phyloP scores from a whole-genome alignment of 768 basidiomycete species.

The Filobasidium wieringae region DNA sequence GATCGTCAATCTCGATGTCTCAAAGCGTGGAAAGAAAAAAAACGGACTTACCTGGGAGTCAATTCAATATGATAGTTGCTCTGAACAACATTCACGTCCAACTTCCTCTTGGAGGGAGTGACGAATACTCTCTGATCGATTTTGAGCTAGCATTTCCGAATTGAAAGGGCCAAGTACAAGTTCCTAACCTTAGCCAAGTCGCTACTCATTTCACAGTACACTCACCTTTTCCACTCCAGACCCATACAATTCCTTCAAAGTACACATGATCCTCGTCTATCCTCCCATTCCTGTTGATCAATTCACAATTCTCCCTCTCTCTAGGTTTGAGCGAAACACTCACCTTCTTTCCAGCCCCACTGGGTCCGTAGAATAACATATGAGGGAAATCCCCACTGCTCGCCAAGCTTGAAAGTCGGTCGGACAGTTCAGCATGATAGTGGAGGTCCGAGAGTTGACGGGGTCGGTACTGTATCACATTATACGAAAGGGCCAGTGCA shows the following conservation, averaged over 20 bases:
- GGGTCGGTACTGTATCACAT: slow-evolving; percentile 91
- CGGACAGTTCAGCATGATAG: slow-evolving; percentile 72
- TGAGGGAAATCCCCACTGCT: slow-evolving; percentile 91
- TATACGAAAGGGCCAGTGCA: not conserved
- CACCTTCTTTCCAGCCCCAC: slow-evolving; percentile 87
- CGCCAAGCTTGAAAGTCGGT: slow-evolving; percentile 56
- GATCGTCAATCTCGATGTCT: not conserved
- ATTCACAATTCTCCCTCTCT: not conserved
- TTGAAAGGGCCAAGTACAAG: not conserved
- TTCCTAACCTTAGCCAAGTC: not conserved
- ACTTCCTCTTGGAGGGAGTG: slow-evolving; percentile 81
- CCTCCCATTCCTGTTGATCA: not conserved
- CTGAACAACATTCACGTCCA: slow-evolving; percentile 93
- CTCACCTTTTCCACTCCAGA: slow-evolving; percentile 79
- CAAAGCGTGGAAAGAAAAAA: not conserved
- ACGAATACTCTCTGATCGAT: slow-evolving; percentile 95
- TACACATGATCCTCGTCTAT: slow-evolving; percentile 75
- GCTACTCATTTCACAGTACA: not conserved
- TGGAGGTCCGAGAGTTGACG: slow-evolving; percentile 70
- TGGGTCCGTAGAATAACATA: slow-evolving; percentile 92
- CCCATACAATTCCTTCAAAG: slow-evolving; percentile 77
- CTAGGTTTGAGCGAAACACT: not conserved
- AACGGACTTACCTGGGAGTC: slow-evolving; percentile 66
- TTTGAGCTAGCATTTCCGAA: slow-evolving; percentile 55
- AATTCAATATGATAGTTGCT: slow-evolving; percentile 97